Evolutionary conservation across 2,329 filamentous ascomycete genomes (phyloP), one percentile per base, ranked within the genome.

Genomic region (Ascomycota sp.): DNA sequence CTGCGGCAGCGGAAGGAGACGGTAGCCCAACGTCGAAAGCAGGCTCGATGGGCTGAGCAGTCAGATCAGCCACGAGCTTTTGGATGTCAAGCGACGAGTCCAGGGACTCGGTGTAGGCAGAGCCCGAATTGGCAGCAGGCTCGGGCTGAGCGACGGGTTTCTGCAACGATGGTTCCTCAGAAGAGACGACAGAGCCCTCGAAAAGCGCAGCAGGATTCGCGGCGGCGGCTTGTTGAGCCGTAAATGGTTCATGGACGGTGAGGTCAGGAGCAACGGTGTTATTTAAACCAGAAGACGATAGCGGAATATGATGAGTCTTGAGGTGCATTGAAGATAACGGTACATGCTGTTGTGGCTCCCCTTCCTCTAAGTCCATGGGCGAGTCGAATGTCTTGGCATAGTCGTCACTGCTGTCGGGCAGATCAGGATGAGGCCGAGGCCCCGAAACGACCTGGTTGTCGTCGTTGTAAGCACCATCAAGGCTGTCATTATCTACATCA

Each of bases 331-430:
- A 32, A 12, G 30, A 28, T 27, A 27, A 32, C 11, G 56, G 52
- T 60, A 61, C 52, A 60, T 56, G 24, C 9, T 28, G 24, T 17
- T 21, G 44, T 41, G 45, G 49, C 43, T 41, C 47, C 35, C 45
- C 52, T 36, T 50, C 45, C 32, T 52, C 47, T 28, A 45, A 40
- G 27, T 42, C 50, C 42, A 51, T 50, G 33, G 58, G 56, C 33
- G 61, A 63, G 46, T 63, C 56, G 54, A 62, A 60, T 23, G 52
- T 58, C 44, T 56, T 62, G 40, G 57, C 56, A 49, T 63, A 61
- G 39, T 63, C 59, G 52, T 63, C 59, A 44, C 51, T 55, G 46
- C 45, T 47, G 39, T 48, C 44, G 31, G 40, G 37, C 13, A 44
- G 28, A 22, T 52, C 44, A 30, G 45, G 44, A 32, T 42, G 46